A percentile compares a stretch with the other conserved stretches of the same genome.
Evolutionary conservation across 83 land plant species (phyloP).

Genomic region (Thuja plicata): DNA sequence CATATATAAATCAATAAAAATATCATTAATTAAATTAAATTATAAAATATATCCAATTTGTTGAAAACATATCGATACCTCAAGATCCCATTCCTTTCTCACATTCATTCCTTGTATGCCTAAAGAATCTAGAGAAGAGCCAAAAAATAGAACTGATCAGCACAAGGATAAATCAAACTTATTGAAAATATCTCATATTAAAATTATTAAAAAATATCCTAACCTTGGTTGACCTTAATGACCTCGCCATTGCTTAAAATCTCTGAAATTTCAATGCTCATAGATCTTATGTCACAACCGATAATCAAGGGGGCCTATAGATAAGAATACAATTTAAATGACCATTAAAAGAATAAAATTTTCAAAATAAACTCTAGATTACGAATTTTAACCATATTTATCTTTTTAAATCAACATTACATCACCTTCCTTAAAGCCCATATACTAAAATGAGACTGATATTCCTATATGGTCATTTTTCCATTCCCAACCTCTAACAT

Average conservation of each 20-base stretch:
- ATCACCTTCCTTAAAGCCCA: constrained; percentile 61
- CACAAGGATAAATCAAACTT: neutral
- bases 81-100: constrained; percentile 16
- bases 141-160: neutral
- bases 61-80: constrained; percentile 8
- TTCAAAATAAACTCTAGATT: neutral
- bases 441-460: constrained; percentile 81
- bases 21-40: no score
- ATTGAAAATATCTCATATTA: neutral
- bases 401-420: no score
- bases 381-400: no score
- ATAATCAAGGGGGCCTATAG: constrained; percentile 81
- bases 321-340: neutral
- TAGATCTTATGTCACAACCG: constrained; percentile 76
- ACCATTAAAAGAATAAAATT: neutral
- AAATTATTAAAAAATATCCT: neutral
- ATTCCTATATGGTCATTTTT: constrained; percentile 76
- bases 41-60: neutral
- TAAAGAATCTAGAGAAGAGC: constrained; percentile 27
- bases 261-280: constrained; percentile 29
- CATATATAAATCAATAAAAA: neutral
- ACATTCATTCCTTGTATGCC: constrained; percentile 53
- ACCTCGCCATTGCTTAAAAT: constrained; percentile 72
- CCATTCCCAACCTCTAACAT: constrained; percentile 98
- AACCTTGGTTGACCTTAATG: constrained; percentile 79